Conservation (phyloP, 164 flowering plant genomes). For the Saururus chinensis region DNA sequence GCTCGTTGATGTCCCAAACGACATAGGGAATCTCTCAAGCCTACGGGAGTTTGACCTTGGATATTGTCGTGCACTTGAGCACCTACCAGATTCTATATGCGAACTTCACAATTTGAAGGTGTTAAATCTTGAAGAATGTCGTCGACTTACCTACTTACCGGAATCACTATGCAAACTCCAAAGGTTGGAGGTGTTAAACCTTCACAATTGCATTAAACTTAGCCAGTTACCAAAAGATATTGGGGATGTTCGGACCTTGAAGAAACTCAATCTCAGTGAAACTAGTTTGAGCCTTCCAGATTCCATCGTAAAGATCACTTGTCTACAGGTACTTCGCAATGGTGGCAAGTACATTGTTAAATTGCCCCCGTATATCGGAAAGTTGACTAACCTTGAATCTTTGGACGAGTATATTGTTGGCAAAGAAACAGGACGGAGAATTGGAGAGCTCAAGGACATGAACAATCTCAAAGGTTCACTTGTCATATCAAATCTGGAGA, state of each 20-base stretch:
- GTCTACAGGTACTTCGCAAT: not conserved
- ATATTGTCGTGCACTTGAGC: no score
- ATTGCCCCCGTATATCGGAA: constrained; percentile 1
- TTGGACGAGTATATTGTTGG: constrained; percentile 7
- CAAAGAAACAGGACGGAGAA: not conserved
- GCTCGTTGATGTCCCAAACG: no score
- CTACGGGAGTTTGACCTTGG: no score
- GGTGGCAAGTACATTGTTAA: not conserved
- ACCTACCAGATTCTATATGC: no score
- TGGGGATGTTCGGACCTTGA: not conserved
- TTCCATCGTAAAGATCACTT: not conserved
- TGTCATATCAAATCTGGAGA: constrained; percentile 1
- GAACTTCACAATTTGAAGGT: no score
- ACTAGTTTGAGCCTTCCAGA: not conserved
- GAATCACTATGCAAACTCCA: no score
- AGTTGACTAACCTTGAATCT: constrained; percentile 1
- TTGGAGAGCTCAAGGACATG: no score
- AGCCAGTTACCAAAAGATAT: constrained; percentile 1
- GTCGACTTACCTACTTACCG: no score
- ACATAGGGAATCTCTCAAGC: no score
- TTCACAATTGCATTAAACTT: not conserved
- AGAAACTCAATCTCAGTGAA: not conserved
- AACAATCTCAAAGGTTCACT: no score
- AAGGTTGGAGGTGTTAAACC: no score
- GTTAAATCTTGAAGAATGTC: no score